These are phyloP conservation scores for Aurantiochytrium sp. DNA, from an alignment of 108 stramenopile species.

Conservation along the genomic window DNA sequence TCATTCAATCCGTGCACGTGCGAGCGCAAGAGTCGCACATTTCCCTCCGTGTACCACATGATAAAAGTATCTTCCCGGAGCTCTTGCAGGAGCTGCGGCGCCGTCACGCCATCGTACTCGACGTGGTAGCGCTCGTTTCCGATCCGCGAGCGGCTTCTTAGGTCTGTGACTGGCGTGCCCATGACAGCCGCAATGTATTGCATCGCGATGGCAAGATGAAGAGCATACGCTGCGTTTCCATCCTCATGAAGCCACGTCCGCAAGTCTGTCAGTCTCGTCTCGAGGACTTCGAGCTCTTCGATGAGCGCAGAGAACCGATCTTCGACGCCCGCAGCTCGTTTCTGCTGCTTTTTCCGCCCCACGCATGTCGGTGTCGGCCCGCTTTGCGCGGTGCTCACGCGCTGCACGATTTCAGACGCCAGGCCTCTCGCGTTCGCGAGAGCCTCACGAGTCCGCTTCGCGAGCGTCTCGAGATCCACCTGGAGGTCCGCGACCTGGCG, in stretches of 20 bases:
- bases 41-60: neutral
- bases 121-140: neutral
- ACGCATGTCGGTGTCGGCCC: no score
- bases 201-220: neutral
- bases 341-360: neutral
- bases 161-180: neutral
- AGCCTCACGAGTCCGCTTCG: no score
- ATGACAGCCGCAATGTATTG: neutral
- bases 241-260: neutral
- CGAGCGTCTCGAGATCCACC: no score
- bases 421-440: no score
- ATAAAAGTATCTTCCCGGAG: neutral
- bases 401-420: no score
- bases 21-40: neutral
- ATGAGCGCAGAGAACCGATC: neutral
- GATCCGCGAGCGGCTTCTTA: neutral
- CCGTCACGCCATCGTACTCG: neutral
- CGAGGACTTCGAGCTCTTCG: neutral
- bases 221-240: neutral
- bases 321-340: neutral
- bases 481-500: no score
- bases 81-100: neutral
- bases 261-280: neutral
- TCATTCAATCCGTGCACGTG: neutral
- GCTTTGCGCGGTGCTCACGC: no score